These are phyloP conservation scores for Blakeslea trispora DNA, from an alignment of 371 early-diverging fungal species.

Conservation along the genomic window DNA sequence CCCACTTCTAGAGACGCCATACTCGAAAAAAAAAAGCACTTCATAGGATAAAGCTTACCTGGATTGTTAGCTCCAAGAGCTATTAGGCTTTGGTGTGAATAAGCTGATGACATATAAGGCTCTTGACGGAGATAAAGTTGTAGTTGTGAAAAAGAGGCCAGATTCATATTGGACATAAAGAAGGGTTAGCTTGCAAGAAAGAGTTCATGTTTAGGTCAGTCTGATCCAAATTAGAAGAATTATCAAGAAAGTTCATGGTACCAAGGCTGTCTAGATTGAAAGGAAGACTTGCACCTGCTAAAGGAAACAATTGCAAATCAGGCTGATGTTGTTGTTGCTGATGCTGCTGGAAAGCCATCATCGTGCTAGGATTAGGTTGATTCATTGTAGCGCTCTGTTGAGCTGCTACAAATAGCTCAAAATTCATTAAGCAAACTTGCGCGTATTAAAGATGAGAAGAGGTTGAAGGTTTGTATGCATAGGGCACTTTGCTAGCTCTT, in stretches of 20 bases:
- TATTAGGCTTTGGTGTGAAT: constrained; percentile 33
- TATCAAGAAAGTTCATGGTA: constrained; percentile 27
- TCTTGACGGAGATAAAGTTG: constrained; percentile 21
- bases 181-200: constrained; percentile 23
- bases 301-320: constrained; percentile 29
- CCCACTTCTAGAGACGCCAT: too few relatives aligned
- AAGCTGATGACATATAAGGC: constrained; percentile 23
- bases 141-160: constrained; percentile 13
- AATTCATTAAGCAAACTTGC: constrained; percentile 29
- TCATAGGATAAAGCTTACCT: too few relatives aligned
- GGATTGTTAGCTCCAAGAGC: constrained; percentile 15
- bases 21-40: too few relatives aligned
- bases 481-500: not conserved
- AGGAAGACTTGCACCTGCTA: constrained; percentile 17
- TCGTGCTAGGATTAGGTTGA: constrained; percentile 31
- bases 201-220: constrained; percentile 31
- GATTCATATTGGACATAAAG: constrained; percentile 20
- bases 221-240: constrained; percentile 31
- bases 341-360: constrained; percentile 41
- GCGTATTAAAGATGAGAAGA: too few relatives aligned
- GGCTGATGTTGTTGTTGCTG: constrained; percentile 32
- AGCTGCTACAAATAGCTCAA: constrained; percentile 38
- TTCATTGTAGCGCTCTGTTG: constrained; percentile 36
- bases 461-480: not conserved
- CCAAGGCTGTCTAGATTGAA: constrained; percentile 30